Percentiles rank a stretch among this genome's conserved stretches.
These are phyloP conservation scores for Ceratobasidium papillatum DNA, from an alignment of 1,284 basidiomycete genomes.

Conservation along the genomic window DNA sequence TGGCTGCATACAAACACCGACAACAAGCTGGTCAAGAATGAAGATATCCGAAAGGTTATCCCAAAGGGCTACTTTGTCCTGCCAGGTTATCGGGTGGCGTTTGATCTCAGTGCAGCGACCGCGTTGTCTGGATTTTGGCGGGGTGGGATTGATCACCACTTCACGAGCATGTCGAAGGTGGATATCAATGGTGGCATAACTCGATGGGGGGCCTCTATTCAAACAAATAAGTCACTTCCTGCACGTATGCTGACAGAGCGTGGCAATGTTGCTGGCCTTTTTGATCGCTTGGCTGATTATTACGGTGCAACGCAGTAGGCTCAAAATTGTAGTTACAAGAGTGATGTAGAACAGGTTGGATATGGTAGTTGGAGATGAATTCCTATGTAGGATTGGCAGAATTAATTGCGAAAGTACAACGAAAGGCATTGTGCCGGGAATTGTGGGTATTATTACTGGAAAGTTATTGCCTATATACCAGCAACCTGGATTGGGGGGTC, in stretches of 20 bases:
- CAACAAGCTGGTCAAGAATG: not conserved
- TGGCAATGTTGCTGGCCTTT: conserved; percentile 4
- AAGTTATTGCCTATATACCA: too few species aligned
- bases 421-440: too few species aligned
- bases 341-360: too few species aligned
- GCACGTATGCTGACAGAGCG: not conserved
- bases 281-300: not conserved
- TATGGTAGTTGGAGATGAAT: too few species aligned
- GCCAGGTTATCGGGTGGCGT: conserved; percentile 7
- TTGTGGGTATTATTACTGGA: too few species aligned
- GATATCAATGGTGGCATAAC: not conserved
- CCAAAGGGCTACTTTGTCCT: conserved; percentile 11
- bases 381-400: too few species aligned
- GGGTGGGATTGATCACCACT: conserved; percentile 13
- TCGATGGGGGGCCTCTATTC: conserved; percentile 24
- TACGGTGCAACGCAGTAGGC: too few species aligned
- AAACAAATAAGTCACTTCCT: conserved; percentile 6
- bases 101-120: conserved; percentile 4
- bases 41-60: not conserved
- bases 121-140: conserved; percentile 8
- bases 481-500: too few species aligned
- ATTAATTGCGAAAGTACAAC: too few species aligned
- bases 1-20: conserved; percentile 10
- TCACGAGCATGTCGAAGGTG: conserved; percentile 5
- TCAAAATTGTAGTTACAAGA: too few species aligned